These are phyloP conservation scores for Fistulifera solaris DNA, from an alignment of 108 stramenopile genomes.

Conservation along the genomic window DNA sequence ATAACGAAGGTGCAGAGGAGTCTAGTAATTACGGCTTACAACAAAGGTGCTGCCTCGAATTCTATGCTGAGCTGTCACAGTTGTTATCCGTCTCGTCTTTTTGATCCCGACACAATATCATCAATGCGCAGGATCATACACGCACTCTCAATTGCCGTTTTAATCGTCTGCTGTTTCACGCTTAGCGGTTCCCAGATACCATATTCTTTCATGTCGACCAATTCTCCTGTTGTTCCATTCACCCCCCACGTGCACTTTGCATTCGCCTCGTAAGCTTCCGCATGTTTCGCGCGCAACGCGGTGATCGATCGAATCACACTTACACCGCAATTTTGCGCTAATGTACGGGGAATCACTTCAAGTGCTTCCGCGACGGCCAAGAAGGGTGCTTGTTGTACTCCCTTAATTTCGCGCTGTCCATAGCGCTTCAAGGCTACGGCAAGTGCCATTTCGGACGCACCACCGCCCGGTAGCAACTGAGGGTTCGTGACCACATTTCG, in stretches of 20 bases:
- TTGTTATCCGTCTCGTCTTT: conserved; percentile 9
- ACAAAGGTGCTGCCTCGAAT: too few species aligned
- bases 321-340: conserved; percentile 98
- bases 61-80: too few species aligned
- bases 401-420: conserved; percentile 58
- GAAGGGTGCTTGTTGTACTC: conserved; percentile 92
- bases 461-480: conserved; percentile 96
- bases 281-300: conserved; percentile 92
- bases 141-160: conserved; percentile 98
- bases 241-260: conserved; percentile 85
- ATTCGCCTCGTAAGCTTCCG: conserved; percentile 59
- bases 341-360: conserved; percentile 98
- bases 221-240: conserved; percentile 91
- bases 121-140: conserved; percentile 96
- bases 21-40: too few species aligned
- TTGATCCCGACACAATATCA: conserved; percentile 97
- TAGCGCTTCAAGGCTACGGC: conserved; percentile 79
- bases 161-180: conserved; percentile 99
- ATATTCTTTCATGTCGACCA: conserved; percentile 92
- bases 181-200: conserved; percentile 99
- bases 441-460: conserved; percentile 99
- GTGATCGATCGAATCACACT: conserved; percentile 97
- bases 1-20: too few species aligned
- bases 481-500: conserved; percentile 98
- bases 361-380: conserved; percentile 94